Percentiles rank a stretch among this genome's conserved stretches.
Conservation (phyloP, 2,329 filamentous ascomycete species). For the Pestalotiopsis fici region DNA sequence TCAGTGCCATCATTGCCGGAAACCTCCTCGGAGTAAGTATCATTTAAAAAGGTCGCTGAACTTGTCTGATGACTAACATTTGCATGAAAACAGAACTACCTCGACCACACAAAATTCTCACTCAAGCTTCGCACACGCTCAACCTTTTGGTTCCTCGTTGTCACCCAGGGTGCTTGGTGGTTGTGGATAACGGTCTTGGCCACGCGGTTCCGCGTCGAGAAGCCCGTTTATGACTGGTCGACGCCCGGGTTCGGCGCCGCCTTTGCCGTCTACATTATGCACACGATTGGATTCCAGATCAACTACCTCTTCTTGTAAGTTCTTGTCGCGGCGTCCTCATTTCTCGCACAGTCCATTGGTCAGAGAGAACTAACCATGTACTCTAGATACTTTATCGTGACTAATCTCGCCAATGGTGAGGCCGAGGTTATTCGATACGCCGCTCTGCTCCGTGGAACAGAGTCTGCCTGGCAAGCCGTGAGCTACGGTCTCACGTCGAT, state of each 20-base stretch:
- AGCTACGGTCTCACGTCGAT: constrained; percentile 70
- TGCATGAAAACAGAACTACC: constrained; percentile 42
- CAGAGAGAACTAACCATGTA: background rate
- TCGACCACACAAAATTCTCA: constrained; percentile 58
- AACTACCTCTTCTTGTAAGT: constrained; percentile 72
- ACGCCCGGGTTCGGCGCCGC: constrained; percentile 63
- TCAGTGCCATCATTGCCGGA: constrained; percentile 65
- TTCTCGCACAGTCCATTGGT: background rate
- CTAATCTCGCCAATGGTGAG: constrained; percentile 62
- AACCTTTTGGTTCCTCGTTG: constrained; percentile 54
- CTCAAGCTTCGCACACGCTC: constrained; percentile 55
- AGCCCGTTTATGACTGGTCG: constrained; percentile 67
- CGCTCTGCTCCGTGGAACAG: constrained; percentile 67
- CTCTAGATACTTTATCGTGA: constrained; percentile 67
- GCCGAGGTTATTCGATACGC: constrained; percentile 69
- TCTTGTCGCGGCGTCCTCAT: no score
- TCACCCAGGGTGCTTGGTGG: constrained; percentile 71
- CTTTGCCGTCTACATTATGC: constrained; percentile 69
- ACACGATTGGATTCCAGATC: constrained; percentile 68
- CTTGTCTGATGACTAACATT: background rate
- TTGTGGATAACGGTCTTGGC: constrained; percentile 69
- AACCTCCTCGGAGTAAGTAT: constrained; percentile 62
- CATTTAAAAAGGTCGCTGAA: background rate
- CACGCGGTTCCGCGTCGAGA: constrained; percentile 56
- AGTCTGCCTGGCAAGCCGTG: constrained; percentile 73